These are phyloP conservation scores for Diaporthe vaccinii DNA, from an alignment of 2,329 filamentous ascomycete species.

Conservation along the genomic window DNA sequence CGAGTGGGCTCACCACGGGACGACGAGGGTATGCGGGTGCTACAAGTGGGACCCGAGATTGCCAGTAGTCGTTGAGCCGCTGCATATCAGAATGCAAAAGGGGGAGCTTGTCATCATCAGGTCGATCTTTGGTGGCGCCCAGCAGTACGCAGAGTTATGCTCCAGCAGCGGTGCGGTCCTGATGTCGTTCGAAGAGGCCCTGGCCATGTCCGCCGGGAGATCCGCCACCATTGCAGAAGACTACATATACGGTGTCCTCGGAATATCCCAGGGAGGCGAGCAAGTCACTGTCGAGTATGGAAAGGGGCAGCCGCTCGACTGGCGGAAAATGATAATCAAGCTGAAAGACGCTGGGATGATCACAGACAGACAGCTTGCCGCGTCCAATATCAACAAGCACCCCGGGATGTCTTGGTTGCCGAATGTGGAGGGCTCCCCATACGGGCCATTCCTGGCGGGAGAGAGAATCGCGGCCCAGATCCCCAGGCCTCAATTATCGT, in stretches of 20 bases:
- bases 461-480: not conserved
- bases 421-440: not conserved
- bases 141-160: not conserved
- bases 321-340: not conserved
- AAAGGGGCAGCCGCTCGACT: not conserved
- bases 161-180: conserved; percentile 3
- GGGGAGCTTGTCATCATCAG: not conserved
- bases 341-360: not conserved
- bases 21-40: not conserved
- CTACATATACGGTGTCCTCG: not conserved
- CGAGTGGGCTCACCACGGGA: not conserved
- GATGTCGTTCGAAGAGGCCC: conserved; percentile 12
- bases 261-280: not conserved
- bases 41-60: not conserved
- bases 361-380: conserved; percentile 12
- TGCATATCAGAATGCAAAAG: not conserved
- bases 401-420: conserved; percentile 4
- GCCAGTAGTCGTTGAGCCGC: not conserved
- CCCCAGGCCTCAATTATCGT: not conserved
- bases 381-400: not conserved
- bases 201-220: not conserved
- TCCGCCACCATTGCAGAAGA: not conserved
- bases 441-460: not conserved
- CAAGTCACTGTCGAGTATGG: not conserved
- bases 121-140: conserved; percentile 1